Conservation (phyloP, 2,329 filamentous ascomycete species). For the Aspergillus brasiliensis region DNA sequence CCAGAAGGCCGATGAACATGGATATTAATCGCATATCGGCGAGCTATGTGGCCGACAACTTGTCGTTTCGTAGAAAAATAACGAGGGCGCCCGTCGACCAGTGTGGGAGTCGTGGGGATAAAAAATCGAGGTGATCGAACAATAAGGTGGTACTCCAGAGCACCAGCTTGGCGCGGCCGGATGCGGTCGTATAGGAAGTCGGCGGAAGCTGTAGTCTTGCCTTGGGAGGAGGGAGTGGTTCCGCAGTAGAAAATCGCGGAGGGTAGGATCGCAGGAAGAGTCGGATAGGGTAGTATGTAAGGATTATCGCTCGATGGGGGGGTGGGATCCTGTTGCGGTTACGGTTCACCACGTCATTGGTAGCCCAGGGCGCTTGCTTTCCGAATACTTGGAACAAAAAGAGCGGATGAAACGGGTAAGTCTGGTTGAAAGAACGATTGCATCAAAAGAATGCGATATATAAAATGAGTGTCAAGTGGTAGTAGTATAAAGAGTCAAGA, state of each 20-base stretch:
- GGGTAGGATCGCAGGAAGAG: conserved; percentile 8
- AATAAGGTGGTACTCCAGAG: conserved; percentile 33
- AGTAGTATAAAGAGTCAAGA: conserved; percentile 21
- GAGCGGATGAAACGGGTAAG: conserved; percentile 18
- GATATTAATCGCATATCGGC: conserved; percentile 39
- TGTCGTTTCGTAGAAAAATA: conserved; percentile 8
- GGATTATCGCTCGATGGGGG: conserved; percentile 11
- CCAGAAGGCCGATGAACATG: conserved; percentile 38
- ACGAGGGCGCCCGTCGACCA: conserved; percentile 13
- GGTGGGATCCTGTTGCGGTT: conserved; percentile 15
- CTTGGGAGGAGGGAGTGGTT: not conserved
- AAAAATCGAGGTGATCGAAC: conserved; percentile 10
- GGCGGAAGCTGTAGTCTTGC: conserved; percentile 10
- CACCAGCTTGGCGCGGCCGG: conserved; percentile 37
- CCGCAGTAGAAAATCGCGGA: not conserved
- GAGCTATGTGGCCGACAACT: conserved; percentile 2
- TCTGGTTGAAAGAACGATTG: conserved; percentile 18
- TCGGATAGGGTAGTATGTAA: conserved; percentile 8
- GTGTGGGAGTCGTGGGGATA: conserved; percentile 2
- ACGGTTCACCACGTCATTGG: conserved; percentile 28
- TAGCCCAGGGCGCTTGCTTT: conserved; percentile 8
- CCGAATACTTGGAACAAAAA: conserved; percentile 16
- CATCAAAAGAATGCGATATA: conserved; percentile 10
- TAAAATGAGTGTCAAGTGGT: conserved; percentile 15
- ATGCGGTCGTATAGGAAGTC: conserved; percentile 35